Conservation (phyloP, 176 grass and related monocot genomes). For the Phoenix roebelenii region DNA sequence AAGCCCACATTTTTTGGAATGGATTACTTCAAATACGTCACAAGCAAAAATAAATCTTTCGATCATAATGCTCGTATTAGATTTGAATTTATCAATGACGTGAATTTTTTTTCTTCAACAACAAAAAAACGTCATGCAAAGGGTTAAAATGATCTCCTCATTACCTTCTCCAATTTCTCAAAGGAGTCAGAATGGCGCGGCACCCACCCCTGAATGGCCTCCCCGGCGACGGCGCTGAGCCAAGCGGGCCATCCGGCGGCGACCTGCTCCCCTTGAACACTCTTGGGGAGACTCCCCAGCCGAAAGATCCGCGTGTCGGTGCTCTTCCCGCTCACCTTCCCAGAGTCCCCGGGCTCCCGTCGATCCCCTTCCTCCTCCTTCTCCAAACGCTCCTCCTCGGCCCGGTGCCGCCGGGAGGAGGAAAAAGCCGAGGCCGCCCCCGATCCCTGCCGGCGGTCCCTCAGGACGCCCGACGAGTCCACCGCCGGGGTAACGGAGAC, state of each 20-base stretch:
- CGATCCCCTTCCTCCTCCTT: constrained; percentile 19
- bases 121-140: too few relatives aligned
- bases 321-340: constrained; percentile 18
- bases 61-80: too few relatives aligned
- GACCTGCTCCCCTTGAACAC: constrained; percentile 87
- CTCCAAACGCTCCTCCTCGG: constrained; percentile 18
- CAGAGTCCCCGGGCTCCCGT: constrained; percentile 15
- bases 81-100: too few relatives aligned
- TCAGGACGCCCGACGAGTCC: constrained; percentile 34
- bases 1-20: too few relatives aligned
- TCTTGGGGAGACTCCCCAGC: constrained; percentile 61
- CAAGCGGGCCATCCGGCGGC: constrained; percentile 96
- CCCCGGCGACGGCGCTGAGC: constrained; percentile 76
- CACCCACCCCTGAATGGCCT: constrained; percentile 96
- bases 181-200: constrained; percentile 76
- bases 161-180: constrained; percentile 95
- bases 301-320: constrained; percentile 35
- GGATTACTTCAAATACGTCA: too few relatives aligned
- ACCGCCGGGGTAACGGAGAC: constrained; percentile 52
- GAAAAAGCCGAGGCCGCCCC: constrained; percentile 1
- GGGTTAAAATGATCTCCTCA: background rate
- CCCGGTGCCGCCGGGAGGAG: constrained; percentile 18
- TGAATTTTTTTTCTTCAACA: too few relatives aligned
- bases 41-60: too few relatives aligned
- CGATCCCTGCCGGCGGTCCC: constrained; percentile 8